Base-by-base conservation (phyloP, 2,329 filamentous ascomycete genomes). In the Stemphylium beticola region DNA sequence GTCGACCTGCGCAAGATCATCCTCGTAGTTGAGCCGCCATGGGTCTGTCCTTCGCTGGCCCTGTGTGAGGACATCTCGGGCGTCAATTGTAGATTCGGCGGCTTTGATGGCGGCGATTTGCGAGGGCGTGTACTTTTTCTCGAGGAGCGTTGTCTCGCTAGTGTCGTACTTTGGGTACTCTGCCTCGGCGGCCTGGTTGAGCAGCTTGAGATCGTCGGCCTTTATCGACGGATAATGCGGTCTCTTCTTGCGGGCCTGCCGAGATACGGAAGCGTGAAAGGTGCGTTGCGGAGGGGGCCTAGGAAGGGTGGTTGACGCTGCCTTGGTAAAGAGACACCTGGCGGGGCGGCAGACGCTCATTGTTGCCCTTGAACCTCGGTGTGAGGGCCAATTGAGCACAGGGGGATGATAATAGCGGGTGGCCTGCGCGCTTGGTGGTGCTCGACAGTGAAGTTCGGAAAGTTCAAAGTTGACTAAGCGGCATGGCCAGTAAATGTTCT, bases 21-120 rank as follows among this genome's bases (percentile, higher is more conserved):
- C 78, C 75, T 96, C 95, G 57, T 85, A 81, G 15, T 68, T 67
- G 44, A 93, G 79, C 48, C 82, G 81, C 81, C 91, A 90, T 8
- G 87, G 83, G 72, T 96, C 92, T 49, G 80, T 82, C 57, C 92
- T 87, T 65, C 90, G 76, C 38, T 85, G 82, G 61, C 88, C 90
- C 77, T 95, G 89, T 31, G 85, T 81, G 37, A 88, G 82, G 71
- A 97, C 73, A 75, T 98, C 91, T 62, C 86, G 81, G 9, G 88
- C 79, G 70, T 89, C 83, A 73, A 97, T 87, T 62, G 89, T 86
- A 57, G 83, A 79, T 77, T 97, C 93, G 66, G 89, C 92, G 42
- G 90, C 89, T 77, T 90, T 83, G 72, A 98, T 86, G 53, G 92
- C 91, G 51, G 85, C 86, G 65, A 96, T 82, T 79, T 98, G 93